phyloP scores from a whole-genome alignment of 345 rosid genomes.

The Dovyalis caffra region DNA sequence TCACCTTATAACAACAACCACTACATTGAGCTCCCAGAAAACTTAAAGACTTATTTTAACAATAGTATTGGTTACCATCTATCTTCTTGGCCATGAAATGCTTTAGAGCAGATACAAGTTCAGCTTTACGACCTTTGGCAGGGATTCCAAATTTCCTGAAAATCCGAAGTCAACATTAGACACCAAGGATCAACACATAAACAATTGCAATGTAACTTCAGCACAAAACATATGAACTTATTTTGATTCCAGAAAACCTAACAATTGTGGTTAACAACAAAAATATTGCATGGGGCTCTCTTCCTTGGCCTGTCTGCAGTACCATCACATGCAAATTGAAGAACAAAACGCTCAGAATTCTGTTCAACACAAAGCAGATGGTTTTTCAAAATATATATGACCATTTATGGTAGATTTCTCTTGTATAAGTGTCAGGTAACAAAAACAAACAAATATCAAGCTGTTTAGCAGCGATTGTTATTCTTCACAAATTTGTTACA shows the following conservation, averaged over 20 bases:
- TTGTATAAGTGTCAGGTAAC: no score
- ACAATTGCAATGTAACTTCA: not conserved
- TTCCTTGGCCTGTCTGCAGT: no score
- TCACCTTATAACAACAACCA: not conserved
- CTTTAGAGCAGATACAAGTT: slow-evolving; percentile 67
- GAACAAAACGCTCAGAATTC: no score
- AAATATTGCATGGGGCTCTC: no score
- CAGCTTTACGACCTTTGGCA: slow-evolving; percentile 67
- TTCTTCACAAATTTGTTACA: no score
- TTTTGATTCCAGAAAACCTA: not conserved
- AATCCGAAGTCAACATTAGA: not conserved
- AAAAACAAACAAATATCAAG: no score
- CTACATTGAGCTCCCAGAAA: not conserved
- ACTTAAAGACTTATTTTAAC: slow-evolving; percentile 3
- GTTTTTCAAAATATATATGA: no score
- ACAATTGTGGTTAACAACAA: not conserved
- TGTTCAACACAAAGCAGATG: no score
- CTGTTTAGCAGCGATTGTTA: no score
- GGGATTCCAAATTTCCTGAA: slow-evolving; percentile 71
- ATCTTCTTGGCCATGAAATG: slow-evolving; percentile 41
- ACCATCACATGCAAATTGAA: no score
- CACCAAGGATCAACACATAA: slow-evolving; percentile 2
- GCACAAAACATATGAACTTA: not conserved
- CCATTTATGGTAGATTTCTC: no score
- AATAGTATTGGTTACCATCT: slow-evolving; percentile 41